Percentiles rank a stretch among this genome's conserved stretches.
phyloP scores from a whole-genome alignment of 2,329 filamentous ascomycete genomes.

The Fusarium graminum region DNA sequence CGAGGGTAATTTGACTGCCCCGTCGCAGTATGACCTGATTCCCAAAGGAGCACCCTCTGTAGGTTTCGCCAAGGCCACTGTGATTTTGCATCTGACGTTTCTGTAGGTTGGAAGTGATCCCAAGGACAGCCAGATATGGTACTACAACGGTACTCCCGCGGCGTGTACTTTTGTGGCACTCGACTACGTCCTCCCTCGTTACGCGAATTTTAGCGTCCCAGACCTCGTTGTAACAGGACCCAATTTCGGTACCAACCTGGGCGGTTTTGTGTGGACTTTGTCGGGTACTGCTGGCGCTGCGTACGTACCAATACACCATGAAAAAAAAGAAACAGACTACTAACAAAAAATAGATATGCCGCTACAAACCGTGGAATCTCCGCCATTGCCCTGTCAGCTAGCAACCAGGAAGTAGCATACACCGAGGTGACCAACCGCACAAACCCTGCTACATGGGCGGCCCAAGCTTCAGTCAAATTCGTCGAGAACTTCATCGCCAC shows the following conservation, averaged over 20 bases:
- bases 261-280: conserved; percentile 66
- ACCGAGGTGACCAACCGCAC: conserved; percentile 55
- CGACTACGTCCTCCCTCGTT: conserved; percentile 66
- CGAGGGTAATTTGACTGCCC: conserved; percentile 47
- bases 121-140: conserved; percentile 67
- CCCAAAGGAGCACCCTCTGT: conserved; percentile 50
- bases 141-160: conserved; percentile 71
- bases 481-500: conserved; percentile 60
- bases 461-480: conserved; percentile 58
- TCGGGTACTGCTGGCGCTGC: conserved; percentile 64
- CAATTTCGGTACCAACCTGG: conserved; percentile 68
- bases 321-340: fast-evolving
- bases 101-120: conserved; percentile 61
- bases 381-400: conserved; percentile 63
- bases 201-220: conserved; percentile 61
- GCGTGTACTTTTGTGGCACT: conserved; percentile 68
- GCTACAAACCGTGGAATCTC: conserved; percentile 64
- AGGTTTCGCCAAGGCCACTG: fast-evolving
- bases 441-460: conserved; percentile 60
- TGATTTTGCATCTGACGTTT: background rate
- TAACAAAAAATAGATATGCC: conserved; percentile 55
- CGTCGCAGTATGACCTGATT: conserved; percentile 49
- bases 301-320: conserved; percentile 17
- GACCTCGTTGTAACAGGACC: conserved; percentile 68
- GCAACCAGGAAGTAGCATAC: conserved; percentile 59